Percentiles rank a stretch among this genome's conserved stretches.
phyloP scores from a whole-genome alignment of 495 filamentous ascomycete species.

The Penicillium daleae region DNA sequence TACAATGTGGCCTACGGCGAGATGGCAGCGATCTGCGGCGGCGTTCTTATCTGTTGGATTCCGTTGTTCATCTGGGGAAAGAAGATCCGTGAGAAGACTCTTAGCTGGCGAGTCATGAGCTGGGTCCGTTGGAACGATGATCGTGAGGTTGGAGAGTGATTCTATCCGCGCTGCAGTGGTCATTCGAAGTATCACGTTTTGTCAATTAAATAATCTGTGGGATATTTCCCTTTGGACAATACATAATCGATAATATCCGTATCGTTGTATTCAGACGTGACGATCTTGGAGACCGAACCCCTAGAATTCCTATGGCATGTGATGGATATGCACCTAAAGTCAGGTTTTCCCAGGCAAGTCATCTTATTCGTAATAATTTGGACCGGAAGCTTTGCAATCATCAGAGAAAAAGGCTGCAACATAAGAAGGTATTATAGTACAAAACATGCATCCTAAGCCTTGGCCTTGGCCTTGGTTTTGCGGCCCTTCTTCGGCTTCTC shows the following conservation, averaged over 20 bases:
- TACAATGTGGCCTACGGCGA: slow-evolving; percentile 55
- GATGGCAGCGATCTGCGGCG: slow-evolving; percentile 55
- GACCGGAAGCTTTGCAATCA: background rate
- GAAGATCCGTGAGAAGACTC: slow-evolving; percentile 44
- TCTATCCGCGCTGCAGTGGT: background rate
- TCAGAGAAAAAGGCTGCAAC: background rate
- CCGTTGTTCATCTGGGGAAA: slow-evolving; percentile 56
- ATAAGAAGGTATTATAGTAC: slow-evolving; percentile 13
- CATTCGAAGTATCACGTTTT: background rate
- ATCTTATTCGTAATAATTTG: background rate
- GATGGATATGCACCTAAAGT: background rate
- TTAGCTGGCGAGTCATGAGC: slow-evolving; percentile 50
- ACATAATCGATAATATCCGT: background rate
- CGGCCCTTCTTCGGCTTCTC: slow-evolving; percentile 58
- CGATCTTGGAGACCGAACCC: background rate
- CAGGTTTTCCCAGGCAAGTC: background rate
- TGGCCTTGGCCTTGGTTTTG: slow-evolving; percentile 51
- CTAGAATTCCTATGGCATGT: background rate
- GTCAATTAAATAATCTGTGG: background rate
- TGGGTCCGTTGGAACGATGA: slow-evolving; percentile 53
- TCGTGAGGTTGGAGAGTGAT: slow-evolving; percentile 54
- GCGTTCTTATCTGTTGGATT: slow-evolving; percentile 42
- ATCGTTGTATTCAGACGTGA: background rate
- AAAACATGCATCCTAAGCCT: slow-evolving; percentile 23
- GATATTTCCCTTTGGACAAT: background rate